These are phyloP conservation scores for Malassezia caprae DNA, from an alignment of 1,284 basidiomycete genomes.

Conservation along the genomic window DNA sequence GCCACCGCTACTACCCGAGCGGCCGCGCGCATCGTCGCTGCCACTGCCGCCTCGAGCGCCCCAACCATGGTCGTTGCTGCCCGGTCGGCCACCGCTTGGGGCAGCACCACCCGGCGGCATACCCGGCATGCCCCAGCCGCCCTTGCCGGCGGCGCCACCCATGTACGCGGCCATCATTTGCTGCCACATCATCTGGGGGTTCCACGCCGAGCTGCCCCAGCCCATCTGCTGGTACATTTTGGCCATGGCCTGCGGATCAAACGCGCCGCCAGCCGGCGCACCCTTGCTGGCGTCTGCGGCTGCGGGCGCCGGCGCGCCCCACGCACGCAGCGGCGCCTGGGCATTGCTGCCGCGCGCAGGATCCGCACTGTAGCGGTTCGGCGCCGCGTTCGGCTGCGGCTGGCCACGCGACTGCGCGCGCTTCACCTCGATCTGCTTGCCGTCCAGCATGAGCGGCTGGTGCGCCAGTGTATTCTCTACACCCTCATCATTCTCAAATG, in stretches of 20 bases:
- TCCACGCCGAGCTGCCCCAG: constrained; percentile 43
- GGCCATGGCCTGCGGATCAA: constrained; percentile 53
- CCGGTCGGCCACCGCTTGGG: constrained; percentile 49
- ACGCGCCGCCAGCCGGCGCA: constrained; percentile 22
- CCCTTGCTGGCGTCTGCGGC: constrained; percentile 14
- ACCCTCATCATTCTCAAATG: constrained; percentile 73
- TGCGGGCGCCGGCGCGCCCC: constrained; percentile 22
- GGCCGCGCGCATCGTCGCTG: background rate
- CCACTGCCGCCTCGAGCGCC: background rate
- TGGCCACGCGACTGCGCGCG: constrained; percentile 29
- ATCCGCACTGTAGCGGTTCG: constrained; percentile 9
- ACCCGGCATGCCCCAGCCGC: constrained; percentile 6
- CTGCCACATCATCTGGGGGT: constrained; percentile 45
- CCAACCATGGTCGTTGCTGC: constrained; percentile 14
- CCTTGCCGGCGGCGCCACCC: constrained; percentile 11
- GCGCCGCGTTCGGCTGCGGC: constrained; percentile 23
- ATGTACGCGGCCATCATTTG: constrained; percentile 37
- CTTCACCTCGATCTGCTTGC: constrained; percentile 80
- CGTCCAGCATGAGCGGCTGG: constrained; percentile 47
- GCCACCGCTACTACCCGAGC: constrained; percentile 1
- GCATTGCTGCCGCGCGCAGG: constrained; percentile 18
- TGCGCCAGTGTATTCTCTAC: constrained; percentile 57
- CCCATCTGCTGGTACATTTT: constrained; percentile 55
- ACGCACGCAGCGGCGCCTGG: constrained; percentile 8
- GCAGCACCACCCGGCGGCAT: constrained; percentile 19